These are phyloP conservation scores for Yamagishiella unicocca DNA, from an alignment of 139 green algal species.

Conservation along the genomic window DNA sequence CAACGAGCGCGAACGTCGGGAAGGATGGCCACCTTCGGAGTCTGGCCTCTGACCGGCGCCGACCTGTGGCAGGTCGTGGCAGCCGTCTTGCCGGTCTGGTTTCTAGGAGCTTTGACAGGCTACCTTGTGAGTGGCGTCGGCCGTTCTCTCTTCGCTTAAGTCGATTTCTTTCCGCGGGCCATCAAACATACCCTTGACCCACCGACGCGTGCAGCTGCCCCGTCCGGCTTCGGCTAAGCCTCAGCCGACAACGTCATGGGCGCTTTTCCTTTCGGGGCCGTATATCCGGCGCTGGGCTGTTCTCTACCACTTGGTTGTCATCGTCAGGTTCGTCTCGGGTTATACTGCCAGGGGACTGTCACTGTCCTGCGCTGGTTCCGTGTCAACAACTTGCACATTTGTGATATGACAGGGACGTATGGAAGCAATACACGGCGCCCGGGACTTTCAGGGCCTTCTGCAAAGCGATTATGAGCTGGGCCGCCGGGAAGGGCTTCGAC, in stretches of 20 bases:
- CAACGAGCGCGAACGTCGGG: background rate
- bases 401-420: slow-evolving; percentile 74
- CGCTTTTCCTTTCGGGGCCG: background rate
- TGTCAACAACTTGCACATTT: background rate
- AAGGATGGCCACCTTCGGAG: slow-evolving; percentile 5
- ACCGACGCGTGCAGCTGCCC: slow-evolving; percentile 61
- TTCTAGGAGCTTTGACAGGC: slow-evolving; percentile 48
- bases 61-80: slow-evolving; percentile 16
- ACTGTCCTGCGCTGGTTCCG: background rate
- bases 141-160: background rate
- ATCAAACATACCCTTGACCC: background rate
- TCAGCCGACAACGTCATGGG: slow-evolving; percentile 25
- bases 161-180: background rate
- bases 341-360: background rate
- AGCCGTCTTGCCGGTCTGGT: slow-evolving; percentile 52
- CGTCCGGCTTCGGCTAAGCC: slow-evolving; percentile 33
- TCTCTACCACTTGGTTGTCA: slow-evolving; percentile 46
- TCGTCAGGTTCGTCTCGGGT: slow-evolving; percentile 52
- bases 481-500: slow-evolving; percentile 62
- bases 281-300: slow-evolving; percentile 33
- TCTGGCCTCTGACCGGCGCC: background rate
- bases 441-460: slow-evolving; percentile 77
- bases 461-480: slow-evolving; percentile 51
- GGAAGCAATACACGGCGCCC: slow-evolving; percentile 70
- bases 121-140: slow-evolving; percentile 47